Base-by-base conservation (phyloP, 495 filamentous ascomycete species). In the Aspergillus cristatus region DNA sequence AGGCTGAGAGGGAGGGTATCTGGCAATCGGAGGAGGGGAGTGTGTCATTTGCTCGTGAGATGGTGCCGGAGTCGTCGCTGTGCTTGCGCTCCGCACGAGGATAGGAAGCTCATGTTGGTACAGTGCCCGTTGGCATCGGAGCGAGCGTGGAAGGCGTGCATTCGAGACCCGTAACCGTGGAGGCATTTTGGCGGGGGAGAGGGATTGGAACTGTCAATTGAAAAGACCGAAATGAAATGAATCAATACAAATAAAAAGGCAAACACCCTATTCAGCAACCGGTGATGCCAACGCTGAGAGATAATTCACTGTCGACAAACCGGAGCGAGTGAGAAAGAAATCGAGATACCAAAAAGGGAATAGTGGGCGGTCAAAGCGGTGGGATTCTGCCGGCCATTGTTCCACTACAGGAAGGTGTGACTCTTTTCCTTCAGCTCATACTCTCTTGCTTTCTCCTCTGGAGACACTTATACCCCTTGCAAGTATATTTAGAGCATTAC, bases 1-100 rank as follows among this genome's bases (percentile, higher is more conserved):
- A 1, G 88, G 89, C 61, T 94, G 88, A 1, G 78, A 84, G 5
- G 75, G 70, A 18, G 85, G 80, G 44, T 65, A 74, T 45, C 63
- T 61, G 14, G 62, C 50, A n/a, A 77, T 66, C 18, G 74, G 69
- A 6, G 58, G 73, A 48, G 57, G 61, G 48, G 72, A 74, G 53
- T 53, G 58, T 52, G 53, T 74, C 59, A 65, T 78, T 41, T 67
- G 70, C 22, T 72, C 57, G 28, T 69, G 57, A 55, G 68, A 61
- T 14, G 63, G 55, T 28, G 66, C 60, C 28, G 66, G 79, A 38
- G 71, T 72, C 17, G 61, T 57, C 32, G 69, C 63, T 11, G 45
- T 62, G 44, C 57, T 66, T 26, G 57, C 60, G 38, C 46, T 51
- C 43, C 63, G 47, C 26, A 41, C 34, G 26, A 47, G 33, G 28